A percentile compares a stretch with the other conserved stretches of the same genome.
Conservation (phyloP, 805 yeast species). For the Candida sphagnicola region DNA sequence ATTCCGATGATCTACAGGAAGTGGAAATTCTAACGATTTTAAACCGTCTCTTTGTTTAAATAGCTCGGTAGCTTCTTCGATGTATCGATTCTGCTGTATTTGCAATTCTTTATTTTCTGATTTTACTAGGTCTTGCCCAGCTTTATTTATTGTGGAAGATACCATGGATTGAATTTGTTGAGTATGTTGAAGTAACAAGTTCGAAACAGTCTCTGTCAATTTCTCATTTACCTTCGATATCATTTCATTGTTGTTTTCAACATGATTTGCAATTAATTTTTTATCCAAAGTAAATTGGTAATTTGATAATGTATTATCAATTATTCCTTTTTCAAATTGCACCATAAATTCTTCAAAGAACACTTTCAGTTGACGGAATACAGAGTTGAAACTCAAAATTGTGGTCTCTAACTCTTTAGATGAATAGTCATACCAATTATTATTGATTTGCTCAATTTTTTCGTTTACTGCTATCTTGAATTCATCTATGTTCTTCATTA, state of each 20-base stretch:
- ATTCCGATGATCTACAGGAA: not conserved
- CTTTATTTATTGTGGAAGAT: not conserved
- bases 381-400: not conserved
- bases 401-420: slow-evolving; percentile 1
- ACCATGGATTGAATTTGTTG: not conserved
- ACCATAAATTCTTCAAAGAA: not conserved
- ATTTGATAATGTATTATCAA: not conserved
- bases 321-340: not conserved
- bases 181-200: not conserved
- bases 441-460: not conserved
- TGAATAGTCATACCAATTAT: slow-evolving; percentile 2
- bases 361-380: not conserved
- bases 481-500: not conserved
- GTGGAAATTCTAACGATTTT: not conserved
- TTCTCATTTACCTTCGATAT: not conserved
- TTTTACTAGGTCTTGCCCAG: slow-evolving; percentile 1
- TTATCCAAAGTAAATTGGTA: not conserved
- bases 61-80: not conserved
- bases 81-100: not conserved
- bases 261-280: slow-evolving; percentile 1
- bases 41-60: not conserved
- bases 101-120: slow-evolving; percentile 1
- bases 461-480: not conserved
- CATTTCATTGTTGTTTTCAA: not conserved
- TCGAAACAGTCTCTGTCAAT: not conserved